Evolutionary conservation across 73 alveolate species (phyloP), one percentile per base, ranked within the genome.

Genomic region (Paramecium caudatum): DNA sequence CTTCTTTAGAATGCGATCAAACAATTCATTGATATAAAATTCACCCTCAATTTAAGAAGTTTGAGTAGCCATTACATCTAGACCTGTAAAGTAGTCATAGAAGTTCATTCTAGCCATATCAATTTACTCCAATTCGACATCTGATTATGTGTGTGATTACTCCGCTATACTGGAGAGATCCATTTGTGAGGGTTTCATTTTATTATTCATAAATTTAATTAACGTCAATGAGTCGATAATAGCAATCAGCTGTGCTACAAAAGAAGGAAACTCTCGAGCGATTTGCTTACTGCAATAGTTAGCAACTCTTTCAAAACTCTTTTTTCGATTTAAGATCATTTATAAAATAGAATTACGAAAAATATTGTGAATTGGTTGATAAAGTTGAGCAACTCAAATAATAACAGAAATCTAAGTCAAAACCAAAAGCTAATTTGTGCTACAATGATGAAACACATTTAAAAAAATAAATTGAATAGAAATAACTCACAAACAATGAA

Each of bases 241-340:
- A 65, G 34, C 49, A 65, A 65, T 65, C 34, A 10, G 83, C 69
- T 74, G 43, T 74, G 5, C 12, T 34, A 39, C 45, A 69, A 69
- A 69, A 69, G 48, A 69, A 69, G 25, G 62, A 34, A 69, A 69
- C 86, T 6, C 39, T 69, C n/a, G 86, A 69, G 25, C 32, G 45
- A 37, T 69, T 69, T 69, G 33, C 45, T 36, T 69, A 69, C 12
- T 69, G 86, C 33, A 69, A 69, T 69, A 69, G 86, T 69, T 69
- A 23, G 15, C 37, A 69, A 39, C 37, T 69, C 19, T 69, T 69
- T 21, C 5, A 33, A 69, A 69, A 69, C 17, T 16, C 32, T 36
- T 34, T 34, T 6, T 34, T 69, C 25, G 86, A 69, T 69, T 32
- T 69, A 30, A 69, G 45, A 39, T 13, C 16, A 37, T 69, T 69